These are phyloP conservation scores for Oryza punctata DNA, from an alignment of 176 grass and related monocot species.

Conservation along the genomic window DNA sequence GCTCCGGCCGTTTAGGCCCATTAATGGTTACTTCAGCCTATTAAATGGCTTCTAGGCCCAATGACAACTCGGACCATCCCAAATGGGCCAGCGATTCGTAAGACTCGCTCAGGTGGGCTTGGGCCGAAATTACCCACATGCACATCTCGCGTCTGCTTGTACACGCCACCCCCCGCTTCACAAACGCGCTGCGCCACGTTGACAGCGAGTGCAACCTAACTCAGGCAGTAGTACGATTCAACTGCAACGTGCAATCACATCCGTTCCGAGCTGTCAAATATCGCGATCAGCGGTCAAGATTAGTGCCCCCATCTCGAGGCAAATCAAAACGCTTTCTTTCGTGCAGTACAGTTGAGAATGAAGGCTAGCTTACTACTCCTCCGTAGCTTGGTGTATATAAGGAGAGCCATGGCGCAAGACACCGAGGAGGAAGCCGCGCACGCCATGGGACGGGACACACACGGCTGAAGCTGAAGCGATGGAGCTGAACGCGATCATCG, in stretches of 20 bases:
- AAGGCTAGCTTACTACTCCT: no score
- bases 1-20: no score
- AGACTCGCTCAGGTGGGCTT: neutral
- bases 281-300: constrained; percentile 1
- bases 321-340: neutral
- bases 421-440: neutral
- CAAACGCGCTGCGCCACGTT: neutral
- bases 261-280: neutral
- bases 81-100: neutral
- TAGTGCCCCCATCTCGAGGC: neutral
- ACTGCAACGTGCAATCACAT: neutral
- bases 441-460: neutral
- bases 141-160: neutral
- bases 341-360: neutral
- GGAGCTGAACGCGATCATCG: neutral
- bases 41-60: neutral
- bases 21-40: no score
- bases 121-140: neutral
- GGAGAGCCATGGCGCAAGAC: neutral
- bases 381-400: constrained; percentile 20
- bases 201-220: neutral
- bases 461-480: neutral
- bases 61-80: neutral
- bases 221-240: neutral
- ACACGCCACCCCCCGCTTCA: no score